Base-by-base conservation (phyloP, 1,284 basidiomycete genomes). In the Apiotrichum domesticum region DNA sequence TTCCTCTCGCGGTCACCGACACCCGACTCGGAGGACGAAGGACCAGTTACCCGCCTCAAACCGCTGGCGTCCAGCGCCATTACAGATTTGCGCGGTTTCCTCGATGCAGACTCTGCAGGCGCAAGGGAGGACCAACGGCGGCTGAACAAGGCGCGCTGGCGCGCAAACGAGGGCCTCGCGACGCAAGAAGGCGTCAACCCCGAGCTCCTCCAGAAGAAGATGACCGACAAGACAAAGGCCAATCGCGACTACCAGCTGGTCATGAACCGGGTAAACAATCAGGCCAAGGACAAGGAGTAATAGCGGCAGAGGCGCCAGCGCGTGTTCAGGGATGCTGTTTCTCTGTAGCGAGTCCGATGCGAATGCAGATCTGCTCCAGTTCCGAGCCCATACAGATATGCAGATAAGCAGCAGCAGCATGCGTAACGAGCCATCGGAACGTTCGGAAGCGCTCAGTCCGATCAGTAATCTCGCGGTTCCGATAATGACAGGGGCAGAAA, bases 51-150 rank as follows among this genome's bases (percentile, higher is more conserved):
- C 0, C 69, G 66, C 29, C 64, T 76, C 0, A 62, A 67, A 60
- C 84, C 85, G 14, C 82, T 94, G 8, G 80, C 79, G 35, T 86
- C 87, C 13, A 90, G 88, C 21, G 81, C 84, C 6, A 66, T 93
- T 40, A 85, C 88, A 11, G 90, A 88, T 11, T 86, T 93, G 71
- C 83, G 84, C 47, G 87, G 89, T 35, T 81, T 93, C 56, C 78
- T 95, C 44, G 86, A 83, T 4, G 83, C 86, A 74, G 87, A 90
- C 60, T 79, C 83, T 34, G 85, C 83, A 13, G 83, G 80, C 4
- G 82, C 82, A 55, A 82, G 83, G 56, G 79, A 78, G 7, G 82
- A 84, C 57, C 87, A 87, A 65, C 80, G 84, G 64, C 81, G 80
- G 61, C 83, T 85, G 55, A 79, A 82, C 54, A 92, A 89, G 74